A percentile compares a stretch with the other conserved stretches of the same genome.
Evolutionary conservation across 2,329 filamentous ascomycete genomes (phyloP).

Genomic region (Hymenoscyphus scutula): DNA sequence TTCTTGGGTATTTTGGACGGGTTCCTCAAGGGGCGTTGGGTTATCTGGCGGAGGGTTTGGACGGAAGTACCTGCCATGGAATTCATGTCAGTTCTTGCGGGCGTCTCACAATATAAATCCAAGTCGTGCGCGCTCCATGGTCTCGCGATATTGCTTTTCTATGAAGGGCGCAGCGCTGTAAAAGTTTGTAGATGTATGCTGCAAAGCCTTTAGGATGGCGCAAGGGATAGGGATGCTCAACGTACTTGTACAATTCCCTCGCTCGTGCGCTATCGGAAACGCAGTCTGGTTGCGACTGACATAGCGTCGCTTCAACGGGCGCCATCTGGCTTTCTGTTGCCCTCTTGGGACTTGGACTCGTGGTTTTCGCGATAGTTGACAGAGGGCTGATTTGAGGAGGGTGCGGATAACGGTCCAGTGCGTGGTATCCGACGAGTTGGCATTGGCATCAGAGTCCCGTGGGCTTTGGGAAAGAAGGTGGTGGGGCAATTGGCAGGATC

Average conservation of each 20-base stretch:
- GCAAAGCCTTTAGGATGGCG: background rate
- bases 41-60: slow-evolving; percentile 20
- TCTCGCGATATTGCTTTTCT: background rate
- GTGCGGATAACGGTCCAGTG: background rate
- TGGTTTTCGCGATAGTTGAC: background rate
- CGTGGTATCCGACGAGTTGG: background rate
- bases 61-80: slow-evolving; percentile 32
- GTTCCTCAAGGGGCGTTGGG: background rate
- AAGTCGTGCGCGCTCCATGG: too few species aligned
- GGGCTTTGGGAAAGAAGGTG: background rate
- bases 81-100: slow-evolving; percentile 12
- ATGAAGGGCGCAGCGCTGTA: background rate
- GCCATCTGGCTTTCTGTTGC: slow-evolving; percentile 25
- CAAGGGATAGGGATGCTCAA: background rate
- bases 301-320: slow-evolving; percentile 27
- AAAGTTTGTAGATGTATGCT: background rate
- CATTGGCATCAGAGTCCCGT: background rate
- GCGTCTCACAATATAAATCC: background rate
- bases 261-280: slow-evolving; percentile 34
- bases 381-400: background rate
- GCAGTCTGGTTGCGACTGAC: slow-evolving; percentile 31
- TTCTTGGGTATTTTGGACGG: slow-evolving; percentile 12
- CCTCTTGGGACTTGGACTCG: background rate
- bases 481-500: background rate
- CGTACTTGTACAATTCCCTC: slow-evolving; percentile 38